Conservation (phyloP, 2,329 filamentous ascomycete genomes). For the Xylaria sp. region DNA sequence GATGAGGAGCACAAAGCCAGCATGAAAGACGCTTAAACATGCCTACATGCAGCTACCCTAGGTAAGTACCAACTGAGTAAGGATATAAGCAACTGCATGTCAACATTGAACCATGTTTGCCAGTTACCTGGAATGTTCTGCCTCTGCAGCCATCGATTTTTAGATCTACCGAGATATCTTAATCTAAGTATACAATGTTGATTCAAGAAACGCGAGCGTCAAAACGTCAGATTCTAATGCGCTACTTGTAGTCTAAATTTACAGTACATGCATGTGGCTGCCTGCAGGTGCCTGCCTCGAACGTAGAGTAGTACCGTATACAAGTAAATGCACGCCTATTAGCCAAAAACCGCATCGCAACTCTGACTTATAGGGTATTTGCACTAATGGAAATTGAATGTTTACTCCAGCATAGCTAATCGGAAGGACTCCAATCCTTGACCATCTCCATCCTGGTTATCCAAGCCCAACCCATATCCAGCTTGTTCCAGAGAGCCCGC, state of each 20-base stretch:
- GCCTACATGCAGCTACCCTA: not conserved
- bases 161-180: not conserved
- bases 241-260: too few species aligned
- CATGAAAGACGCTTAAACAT: not conserved
- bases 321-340: slow-evolving; percentile 8
- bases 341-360: not conserved
- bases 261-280: too few species aligned
- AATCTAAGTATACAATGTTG: too few species aligned
- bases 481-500: slow-evolving; percentile 4
- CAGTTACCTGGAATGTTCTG: not conserved
- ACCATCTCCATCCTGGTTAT: not conserved
- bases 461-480: slow-evolving; percentile 11
- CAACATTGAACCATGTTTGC: not conserved
- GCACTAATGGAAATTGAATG: slow-evolving; percentile 16
- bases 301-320: not conserved
- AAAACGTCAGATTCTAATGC: too few species aligned
- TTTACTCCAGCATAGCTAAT: slow-evolving; percentile 24
- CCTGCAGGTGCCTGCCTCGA: not conserved
- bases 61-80: not conserved
- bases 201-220: too few species aligned
- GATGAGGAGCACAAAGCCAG: too few species aligned
- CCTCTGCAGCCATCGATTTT: too few species aligned
- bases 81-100: not conserved
- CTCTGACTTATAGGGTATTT: slow-evolving; percentile 23
- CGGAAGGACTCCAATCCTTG: slow-evolving; percentile 31